Evolutionary conservation across 2,329 filamentous ascomycete species (phyloP).

Genomic region (Grosmannia serpens): DNA sequence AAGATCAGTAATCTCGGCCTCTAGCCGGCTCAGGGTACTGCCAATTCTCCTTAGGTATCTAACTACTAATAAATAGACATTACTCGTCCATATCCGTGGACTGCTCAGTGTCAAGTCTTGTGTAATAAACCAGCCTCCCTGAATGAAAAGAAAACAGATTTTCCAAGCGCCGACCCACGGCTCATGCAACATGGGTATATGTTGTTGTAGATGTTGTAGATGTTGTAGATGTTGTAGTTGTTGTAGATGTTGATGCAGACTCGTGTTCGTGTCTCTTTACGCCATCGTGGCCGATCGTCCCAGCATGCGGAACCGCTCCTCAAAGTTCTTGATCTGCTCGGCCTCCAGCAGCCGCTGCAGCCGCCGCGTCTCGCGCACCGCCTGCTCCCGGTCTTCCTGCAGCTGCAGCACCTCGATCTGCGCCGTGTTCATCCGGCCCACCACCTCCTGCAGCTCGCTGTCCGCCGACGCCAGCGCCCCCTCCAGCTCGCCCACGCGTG

Average conservation of each 20-base stretch:
- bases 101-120: not conserved
- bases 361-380: conserved; percentile 57
- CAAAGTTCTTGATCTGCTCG: conserved; percentile 47
- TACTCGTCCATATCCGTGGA: not conserved
- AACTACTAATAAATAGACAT: not conserved
- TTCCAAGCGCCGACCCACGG: not conserved
- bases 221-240: not conserved
- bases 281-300: not conserved
- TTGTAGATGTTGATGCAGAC: not conserved
- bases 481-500: conserved; percentile 75
- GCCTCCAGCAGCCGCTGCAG: conserved; percentile 56
- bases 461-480: conserved; percentile 66
- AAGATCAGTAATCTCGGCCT: too few relatives aligned
- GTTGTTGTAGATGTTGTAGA: not conserved
- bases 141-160: not conserved
- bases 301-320: conserved; percentile 26
- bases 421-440: conserved; percentile 68
- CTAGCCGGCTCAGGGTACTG: too few relatives aligned
- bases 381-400: conserved; percentile 64
- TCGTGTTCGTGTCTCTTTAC: not conserved
- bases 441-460: conserved; percentile 72
- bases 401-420: conserved; percentile 76
- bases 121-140: not conserved
- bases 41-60: not conserved
- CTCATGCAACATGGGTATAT: not conserved